phyloP scores from a whole-genome alignment of 768 basidiomycete genomes.

The Lactifluus subvellereus region DNA sequence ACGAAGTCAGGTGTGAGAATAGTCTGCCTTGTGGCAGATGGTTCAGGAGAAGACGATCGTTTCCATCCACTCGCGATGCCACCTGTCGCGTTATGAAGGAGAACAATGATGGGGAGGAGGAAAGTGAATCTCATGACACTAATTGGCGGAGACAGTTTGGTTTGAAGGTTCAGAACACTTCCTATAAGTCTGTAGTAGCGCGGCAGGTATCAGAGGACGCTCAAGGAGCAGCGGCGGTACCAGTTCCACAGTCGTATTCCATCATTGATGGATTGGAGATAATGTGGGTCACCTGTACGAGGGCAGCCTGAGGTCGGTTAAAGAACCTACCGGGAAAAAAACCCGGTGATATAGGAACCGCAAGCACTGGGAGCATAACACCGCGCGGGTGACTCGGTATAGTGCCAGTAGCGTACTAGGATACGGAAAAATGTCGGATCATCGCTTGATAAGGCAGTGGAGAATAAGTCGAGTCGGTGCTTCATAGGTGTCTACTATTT shows the following conservation, averaged over 20 bases:
- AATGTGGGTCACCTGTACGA: background rate
- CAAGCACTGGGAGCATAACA: no score
- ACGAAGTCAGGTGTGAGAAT: slow-evolving; percentile 13
- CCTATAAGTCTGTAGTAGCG: background rate
- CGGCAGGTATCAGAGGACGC: no score
- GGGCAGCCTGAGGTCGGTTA: no score
- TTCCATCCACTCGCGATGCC: background rate
- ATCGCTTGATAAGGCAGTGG: no score
- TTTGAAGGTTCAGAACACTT: background rate
- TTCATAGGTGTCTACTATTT: no score
- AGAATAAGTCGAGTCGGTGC: no score
- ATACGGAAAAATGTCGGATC: no score
- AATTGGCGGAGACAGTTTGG: background rate
- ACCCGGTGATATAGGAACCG: no score
- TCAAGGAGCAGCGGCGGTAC: no score
- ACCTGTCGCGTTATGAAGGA: background rate
- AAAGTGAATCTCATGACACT: background rate
- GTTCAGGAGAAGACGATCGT: background rate
- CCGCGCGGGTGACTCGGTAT: no score
- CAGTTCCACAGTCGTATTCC: background rate
- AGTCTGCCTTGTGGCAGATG: background rate
- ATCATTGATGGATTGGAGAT: background rate
- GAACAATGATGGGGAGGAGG: background rate
- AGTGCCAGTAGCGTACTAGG: no score
- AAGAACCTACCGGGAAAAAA: no score